Conservation (phyloP, 768 basidiomycete species). For the Russula ochroleuca region DNA sequence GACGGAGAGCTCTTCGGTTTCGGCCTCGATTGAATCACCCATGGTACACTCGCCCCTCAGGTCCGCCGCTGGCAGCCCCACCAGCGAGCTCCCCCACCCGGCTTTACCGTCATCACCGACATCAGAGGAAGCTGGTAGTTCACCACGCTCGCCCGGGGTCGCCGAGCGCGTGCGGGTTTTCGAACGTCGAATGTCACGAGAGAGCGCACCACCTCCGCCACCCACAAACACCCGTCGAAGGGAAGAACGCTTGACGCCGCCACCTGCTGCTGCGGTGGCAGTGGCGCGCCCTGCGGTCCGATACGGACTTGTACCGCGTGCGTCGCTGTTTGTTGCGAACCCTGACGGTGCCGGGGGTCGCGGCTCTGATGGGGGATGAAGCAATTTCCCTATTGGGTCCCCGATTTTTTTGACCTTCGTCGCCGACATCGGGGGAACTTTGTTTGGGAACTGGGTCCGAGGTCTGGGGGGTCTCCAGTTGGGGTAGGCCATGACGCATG, state of each 20-base stretch:
- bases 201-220: slow-evolving; percentile 37
- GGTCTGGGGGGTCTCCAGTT: not conserved
- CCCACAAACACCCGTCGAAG: slow-evolving; percentile 43
- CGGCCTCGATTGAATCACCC: not conserved
- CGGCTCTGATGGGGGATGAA: slow-evolving; percentile 28
- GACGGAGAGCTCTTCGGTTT: slow-evolving; percentile 9
- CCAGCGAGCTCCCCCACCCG: not conserved
- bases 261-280: not conserved
- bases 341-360: slow-evolving; percentile 42
- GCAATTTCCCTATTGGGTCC: not conserved
- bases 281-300: slow-evolving; percentile 36
- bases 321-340: slow-evolving; percentile 69
- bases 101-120: not conserved
- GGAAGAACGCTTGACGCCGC: slow-evolving; percentile 34
- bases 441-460: not conserved
- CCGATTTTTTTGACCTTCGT: not conserved
- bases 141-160: slow-evolving; percentile 33
- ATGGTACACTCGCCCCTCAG: not conserved
- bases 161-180: slow-evolving; percentile 52
- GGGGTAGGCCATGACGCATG: not conserved
- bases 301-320: slow-evolving; percentile 63
- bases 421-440: not conserved
- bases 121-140: not conserved
- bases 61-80: not conserved
- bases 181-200: slow-evolving; percentile 56